Evolutionary conservation across 306 rosid species (phyloP), one percentile per base, ranked within the genome.

Genomic region (Citrullus amarus): DNA sequence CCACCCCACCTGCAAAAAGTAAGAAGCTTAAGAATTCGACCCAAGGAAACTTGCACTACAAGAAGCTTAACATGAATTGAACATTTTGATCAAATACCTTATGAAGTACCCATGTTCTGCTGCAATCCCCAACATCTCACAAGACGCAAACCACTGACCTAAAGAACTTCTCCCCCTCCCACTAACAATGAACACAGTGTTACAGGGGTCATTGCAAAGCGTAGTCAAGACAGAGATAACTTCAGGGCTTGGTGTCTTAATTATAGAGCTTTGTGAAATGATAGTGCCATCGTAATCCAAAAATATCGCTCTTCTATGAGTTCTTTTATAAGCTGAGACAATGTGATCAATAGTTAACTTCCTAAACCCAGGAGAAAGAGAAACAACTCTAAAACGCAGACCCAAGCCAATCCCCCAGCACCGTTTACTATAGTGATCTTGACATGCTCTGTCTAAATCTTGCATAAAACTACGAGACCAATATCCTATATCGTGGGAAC

Each of bases 401-500:
- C 81, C 81, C 81, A 66, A 67, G 16, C 81, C 81, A 67, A 79
- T 79, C 9, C 81, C 81, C 76, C 76, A 79, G 59, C 81, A 79
- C 39, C 81, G 76, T 68, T 79, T 79, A 53, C 76, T 66, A 15
- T 79, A 79, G 60, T 79, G 81, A 79, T 79, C 81, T 54, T 66
- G 81, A 17, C 81, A 79, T 65, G 81, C 81, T 67, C 81, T 79
- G 22, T 66, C 81, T 41, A 79, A 66, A 67, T 79, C 81, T 22
- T 66, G 81, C 76, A 79, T 79, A 67, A 79, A 79, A 57, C 81
- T 79, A 61, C 81, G 81, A n/a, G 81, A 70, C 81, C 81, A 79
- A 20, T 79, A 79, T 14, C 53, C 81, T 7, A 79, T 50, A 79
- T 79, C 76, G 6, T 79, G 81, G 30, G 81, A 51, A 79, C 76